These are phyloP conservation scores for Sporothrix luriei DNA, from an alignment of 2,329 filamentous ascomycete species.

Conservation along the genomic window DNA sequence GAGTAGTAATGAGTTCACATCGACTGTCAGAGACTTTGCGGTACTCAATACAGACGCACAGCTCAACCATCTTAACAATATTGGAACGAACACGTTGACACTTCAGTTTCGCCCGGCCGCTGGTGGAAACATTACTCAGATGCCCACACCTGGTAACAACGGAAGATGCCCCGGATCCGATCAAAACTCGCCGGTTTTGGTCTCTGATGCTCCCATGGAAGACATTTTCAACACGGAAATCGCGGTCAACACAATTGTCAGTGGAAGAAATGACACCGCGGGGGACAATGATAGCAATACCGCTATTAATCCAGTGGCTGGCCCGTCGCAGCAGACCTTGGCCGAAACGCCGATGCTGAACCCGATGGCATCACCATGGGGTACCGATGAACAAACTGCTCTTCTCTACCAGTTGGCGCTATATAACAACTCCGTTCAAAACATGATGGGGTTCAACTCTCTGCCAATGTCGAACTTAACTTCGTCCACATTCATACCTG, in stretches of 20 bases:
- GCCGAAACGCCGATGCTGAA: not conserved
- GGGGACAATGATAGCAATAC: not conserved
- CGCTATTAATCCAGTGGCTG: not conserved
- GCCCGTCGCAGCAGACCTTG: not conserved
- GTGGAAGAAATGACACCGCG: not conserved
- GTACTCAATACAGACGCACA: conserved; percentile 6
- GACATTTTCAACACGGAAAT: conserved; percentile 1
- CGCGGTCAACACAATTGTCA: not conserved
- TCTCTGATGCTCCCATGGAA: conserved; percentile 5
- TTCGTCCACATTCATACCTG: not conserved
- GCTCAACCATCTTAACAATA: not conserved
- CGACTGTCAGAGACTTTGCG: not conserved
- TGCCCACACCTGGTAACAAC: not conserved
- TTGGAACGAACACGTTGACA: not conserved
- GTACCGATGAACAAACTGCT: not conserved
- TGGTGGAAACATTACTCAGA: not conserved
- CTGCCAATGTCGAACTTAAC: not conserved
- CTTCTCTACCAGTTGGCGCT: not conserved
- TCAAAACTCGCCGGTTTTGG: not conserved
- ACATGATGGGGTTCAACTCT: not conserved
- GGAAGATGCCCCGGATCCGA: not conserved
- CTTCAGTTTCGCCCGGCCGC: not conserved
- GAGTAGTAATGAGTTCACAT: not conserved
- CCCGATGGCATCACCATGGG: not conserved
- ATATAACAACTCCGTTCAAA: not conserved